Base-by-base conservation (phyloP, 331 rosid species). In the Quercus lobata region DNA sequence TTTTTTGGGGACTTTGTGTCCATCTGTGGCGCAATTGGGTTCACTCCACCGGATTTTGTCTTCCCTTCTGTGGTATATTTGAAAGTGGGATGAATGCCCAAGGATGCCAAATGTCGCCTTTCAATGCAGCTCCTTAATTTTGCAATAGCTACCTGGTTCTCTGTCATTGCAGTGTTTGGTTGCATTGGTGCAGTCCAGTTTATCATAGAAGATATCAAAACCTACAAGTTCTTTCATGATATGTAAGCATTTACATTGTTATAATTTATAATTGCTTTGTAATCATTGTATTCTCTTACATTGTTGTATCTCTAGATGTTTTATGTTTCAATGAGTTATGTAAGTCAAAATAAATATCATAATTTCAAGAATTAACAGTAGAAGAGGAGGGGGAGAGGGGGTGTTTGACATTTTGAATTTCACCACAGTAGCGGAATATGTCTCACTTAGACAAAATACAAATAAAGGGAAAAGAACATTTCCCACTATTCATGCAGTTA, bases 1-100 rank as follows among this genome's bases (percentile, higher is more conserved):
- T 89, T 90, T 71, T 88, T 92, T 56, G 94, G 93, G 58, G 91
- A 90, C 27, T 92, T 92, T 82, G 92, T 92, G 79, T 79, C 94
- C 74, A 90, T 92, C 6, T 90, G 94, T 17, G 93, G 93, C 61
- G 94, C 94, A 68, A 73, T 90, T 10, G 97, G 94, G 72, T 92
- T 92, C 75, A 89, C 93, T 25, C 91, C 92, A 22, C 86, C 90
- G 56, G 93, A 92, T 63, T 89, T 90, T 80, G 89, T 91, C 73
- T 88, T 91, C 87, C 93, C 89, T 60, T 90, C 92, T 57, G 75
- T 91, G 58, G 96, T 93, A 77, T 91, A 86, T 79, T 80, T 88
- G 19, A 92, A 88, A 86, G 92, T 76, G 25, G 84, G 89, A 74
- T 84, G 75, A 52, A 54, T 41, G 57, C 74, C 68, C 70, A 78